Base-by-base conservation (phyloP, 1,284 basidiomycete species). In the Mycosarcoma mackinlayi region DNA sequence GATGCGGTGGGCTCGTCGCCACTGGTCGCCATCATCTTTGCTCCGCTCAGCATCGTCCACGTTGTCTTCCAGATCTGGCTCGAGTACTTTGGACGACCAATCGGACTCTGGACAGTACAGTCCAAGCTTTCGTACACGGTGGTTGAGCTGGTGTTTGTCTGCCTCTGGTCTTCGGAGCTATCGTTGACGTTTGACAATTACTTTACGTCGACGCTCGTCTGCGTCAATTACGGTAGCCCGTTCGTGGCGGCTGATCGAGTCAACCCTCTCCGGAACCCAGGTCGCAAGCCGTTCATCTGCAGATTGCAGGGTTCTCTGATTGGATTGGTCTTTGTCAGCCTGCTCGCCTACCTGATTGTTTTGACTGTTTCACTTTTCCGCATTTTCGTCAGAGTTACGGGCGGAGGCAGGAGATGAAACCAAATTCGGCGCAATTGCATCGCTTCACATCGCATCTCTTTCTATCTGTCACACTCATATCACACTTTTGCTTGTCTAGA, bases 111-210 rank as follows among this genome's bases (percentile, higher is more conserved):
- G 93, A 87, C 60, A 19, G 76, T 80, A n/a, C 57, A 68, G 34
- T 72, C 68, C 39, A 82, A 82, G 63, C 70, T 82, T 19, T 74
- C 63, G 52, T 80, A 80, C 59, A 78, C 75, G 21, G 63, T 73
- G 16, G 70, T 76, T 13, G 80, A 82, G 85, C 89, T 94, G 37
- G 85, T 93, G 48, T 94, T 93, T 80, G 92, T 95, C 62, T 93
- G 91, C 83, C 88, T 91, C 19, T 95, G 93, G 92, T 92, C 91
- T 60, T 91, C 92, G n/a, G 89, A 91, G 28, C 86, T 95, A 40
- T 90, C 91, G 13, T 88, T 94, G 48, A 89, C 88, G 58, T 92
- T 94, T 82, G 92, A 95, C 86, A 93, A 94, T 80, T 93, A 90
- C 83, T 92, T 94, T 84, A 94, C 92, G 4, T 92, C 92, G 27